Conservation (phyloP, 345 rosid species). For the Durio zibethinus region DNA sequence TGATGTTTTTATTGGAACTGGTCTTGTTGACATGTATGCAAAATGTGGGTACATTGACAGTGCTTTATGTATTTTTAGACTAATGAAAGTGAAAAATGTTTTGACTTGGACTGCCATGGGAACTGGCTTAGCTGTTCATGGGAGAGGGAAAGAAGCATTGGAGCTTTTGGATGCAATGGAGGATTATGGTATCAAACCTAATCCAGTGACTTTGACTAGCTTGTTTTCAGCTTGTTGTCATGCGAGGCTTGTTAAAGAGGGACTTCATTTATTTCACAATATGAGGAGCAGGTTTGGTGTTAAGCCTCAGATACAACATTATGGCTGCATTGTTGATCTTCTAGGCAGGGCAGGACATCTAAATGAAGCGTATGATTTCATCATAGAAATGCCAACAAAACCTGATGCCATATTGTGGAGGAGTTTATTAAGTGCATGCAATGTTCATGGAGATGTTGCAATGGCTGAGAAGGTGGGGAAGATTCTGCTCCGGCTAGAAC, state of each 20-base stretch:
- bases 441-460: slow-evolving; percentile 44
- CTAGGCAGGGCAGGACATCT: slow-evolving; percentile 52
- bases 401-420: slow-evolving; percentile 49
- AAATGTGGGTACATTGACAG: slow-evolving; percentile 52
- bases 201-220: slow-evolving; percentile 57
- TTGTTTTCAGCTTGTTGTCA: slow-evolving; percentile 60
- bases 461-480: slow-evolving; percentile 48
- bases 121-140: slow-evolving; percentile 57
- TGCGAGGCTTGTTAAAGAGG: slow-evolving; percentile 49
- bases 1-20: slow-evolving; percentile 59
- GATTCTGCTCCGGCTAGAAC: slow-evolving; percentile 35
- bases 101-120: slow-evolving; percentile 68
- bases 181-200: slow-evolving; percentile 40
- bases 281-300: slow-evolving; percentile 33
- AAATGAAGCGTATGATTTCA: slow-evolving; percentile 44
- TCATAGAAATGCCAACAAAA: slow-evolving; percentile 39
- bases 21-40: slow-evolving; percentile 60
- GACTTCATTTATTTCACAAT: slow-evolving; percentile 43
- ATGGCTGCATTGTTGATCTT: slow-evolving; percentile 35
- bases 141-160: slow-evolving; percentile 47
- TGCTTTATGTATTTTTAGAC: slow-evolving; percentile 34
- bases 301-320: slow-evolving; percentile 26
- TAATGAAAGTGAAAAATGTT: slow-evolving; percentile 48
- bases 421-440: slow-evolving; percentile 46
- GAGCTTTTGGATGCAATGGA: slow-evolving; percentile 42